Base-by-base conservation (phyloP, 2,329 filamentous ascomycete species). In the Epichloe baconii region DNA sequence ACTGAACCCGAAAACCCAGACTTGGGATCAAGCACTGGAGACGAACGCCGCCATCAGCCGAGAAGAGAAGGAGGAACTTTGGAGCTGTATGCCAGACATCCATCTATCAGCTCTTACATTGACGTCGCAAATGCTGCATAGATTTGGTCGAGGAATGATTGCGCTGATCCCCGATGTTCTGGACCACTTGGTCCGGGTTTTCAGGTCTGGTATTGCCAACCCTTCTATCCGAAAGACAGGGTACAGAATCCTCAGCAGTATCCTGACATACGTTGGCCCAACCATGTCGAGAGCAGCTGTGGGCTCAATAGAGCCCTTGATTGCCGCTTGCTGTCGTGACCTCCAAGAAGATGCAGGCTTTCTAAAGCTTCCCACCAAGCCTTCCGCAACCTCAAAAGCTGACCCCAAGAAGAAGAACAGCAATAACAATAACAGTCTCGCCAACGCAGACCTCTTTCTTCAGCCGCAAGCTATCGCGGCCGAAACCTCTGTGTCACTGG, bases 11-110 rank as follows among this genome's bases (percentile, higher is more conserved):
- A 73, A 61, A 62, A 69, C 64, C 54, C 73, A 73, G 53, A 66
- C 65, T 19, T 70, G 69, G 57, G 70, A 76, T 54, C 72, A 72
- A 56, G 72, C 70, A 2, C 67, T 80, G n/a, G 78, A 83, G 54
- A 73, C 82, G 53, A 90, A 89, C 58, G 74, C 82, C 7, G 83
- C 87, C 55, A 79, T 93, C 55, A 77, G 82, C 35, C 79, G 85
- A 54, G 86, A 94, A 47, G 91, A 96, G 66, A 83, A 84, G 54
- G 88, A 95, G 49, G 79, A 83, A 44, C 74, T 96, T 3, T 90
- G 86, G 79, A 71, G 77, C 45, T 72, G 79, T 17, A 73, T 96
- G 11, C 86, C 90, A 4, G 73, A 77, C 10, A 78, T 96, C 40
- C 88, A 96, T 61, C 67, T 82, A 14, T 80, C 85, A 14, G 77